phyloP scores from a whole-genome alignment of 306 rosid species.

The Quercus variabilis region DNA sequence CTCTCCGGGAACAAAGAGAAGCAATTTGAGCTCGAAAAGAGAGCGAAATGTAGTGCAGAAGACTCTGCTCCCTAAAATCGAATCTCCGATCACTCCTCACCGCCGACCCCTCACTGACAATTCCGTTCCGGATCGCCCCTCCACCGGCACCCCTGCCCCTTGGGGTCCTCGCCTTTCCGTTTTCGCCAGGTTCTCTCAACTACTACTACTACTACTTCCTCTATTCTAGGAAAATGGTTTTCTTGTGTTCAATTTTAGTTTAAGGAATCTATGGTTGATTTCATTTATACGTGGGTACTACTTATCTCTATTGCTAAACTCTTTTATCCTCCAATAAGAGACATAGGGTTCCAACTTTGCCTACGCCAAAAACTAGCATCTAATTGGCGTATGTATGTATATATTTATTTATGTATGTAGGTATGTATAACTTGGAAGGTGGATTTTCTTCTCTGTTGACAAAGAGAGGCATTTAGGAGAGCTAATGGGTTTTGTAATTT shows the following conservation, averaged over 20 bases:
- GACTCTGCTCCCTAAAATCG: background rate
- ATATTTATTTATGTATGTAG: background rate
- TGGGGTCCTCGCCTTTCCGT: slow-evolving; percentile 96
- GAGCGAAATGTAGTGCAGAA: slow-evolving; percentile 21
- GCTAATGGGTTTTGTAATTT: background rate
- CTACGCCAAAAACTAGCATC: too few species aligned
- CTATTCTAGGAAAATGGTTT: too few species aligned
- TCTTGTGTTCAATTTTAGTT: too few species aligned
- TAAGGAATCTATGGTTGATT: too few species aligned
- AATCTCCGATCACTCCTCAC: slow-evolving; percentile 64
- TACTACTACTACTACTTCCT: too few species aligned
- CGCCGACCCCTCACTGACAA: slow-evolving; percentile 29
- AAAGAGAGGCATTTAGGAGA: background rate
- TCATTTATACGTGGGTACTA: too few species aligned
- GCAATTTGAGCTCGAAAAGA: slow-evolving; percentile 31
- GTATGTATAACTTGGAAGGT: background rate
- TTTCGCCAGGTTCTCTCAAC: slow-evolving; percentile 60
- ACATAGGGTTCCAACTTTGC: too few species aligned
- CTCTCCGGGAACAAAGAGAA: slow-evolving; percentile 67
- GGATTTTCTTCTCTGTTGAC: background rate
- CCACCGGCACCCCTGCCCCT: slow-evolving; percentile 93
- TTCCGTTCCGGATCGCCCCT: slow-evolving; percentile 67
- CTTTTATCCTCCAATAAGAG: too few species aligned
- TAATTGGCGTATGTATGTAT: too few species aligned
- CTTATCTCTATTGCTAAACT: too few species aligned